Evolutionary conservation across 257 asterid species (phyloP).

Genomic region (Lycium ferocissimum): DNA sequence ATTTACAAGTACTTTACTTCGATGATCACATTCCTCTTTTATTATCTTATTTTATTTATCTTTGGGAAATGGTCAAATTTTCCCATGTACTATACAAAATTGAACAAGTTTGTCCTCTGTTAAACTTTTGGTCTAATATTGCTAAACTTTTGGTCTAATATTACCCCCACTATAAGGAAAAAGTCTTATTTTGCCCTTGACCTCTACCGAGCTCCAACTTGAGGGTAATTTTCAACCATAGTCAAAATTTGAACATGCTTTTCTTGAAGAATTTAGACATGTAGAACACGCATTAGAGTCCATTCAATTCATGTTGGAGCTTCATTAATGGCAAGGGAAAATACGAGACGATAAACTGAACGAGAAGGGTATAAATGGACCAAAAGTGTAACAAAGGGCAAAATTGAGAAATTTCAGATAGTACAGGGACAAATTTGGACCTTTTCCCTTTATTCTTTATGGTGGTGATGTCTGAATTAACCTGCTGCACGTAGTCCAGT

Average conservation of each 20-base stretch:
- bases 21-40: not conserved
- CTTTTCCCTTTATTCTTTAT: not conserved
- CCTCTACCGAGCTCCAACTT: slow-evolving; percentile 6
- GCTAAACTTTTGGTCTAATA: not conserved
- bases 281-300: not conserved
- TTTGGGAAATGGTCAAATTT: not conserved
- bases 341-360: not conserved
- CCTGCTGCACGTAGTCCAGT: not conserved
- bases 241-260: not conserved
- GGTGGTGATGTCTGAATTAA: slow-evolving; percentile 8
- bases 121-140: not conserved
- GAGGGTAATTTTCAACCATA: not conserved
- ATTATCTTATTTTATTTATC: not conserved
- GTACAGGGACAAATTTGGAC: not conserved
- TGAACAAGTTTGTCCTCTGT: not conserved
- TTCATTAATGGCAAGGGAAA: not conserved
- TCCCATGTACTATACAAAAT: not conserved
- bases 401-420: not conserved
- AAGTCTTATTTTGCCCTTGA: not conserved
- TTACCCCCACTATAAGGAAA: not conserved
- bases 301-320: not conserved
- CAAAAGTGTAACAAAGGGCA: not conserved
- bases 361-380: not conserved
- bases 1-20: not conserved
- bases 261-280: not conserved